Conservation (phyloP, 768 basidiomycete species). For the Inosperma sp. region DNA sequence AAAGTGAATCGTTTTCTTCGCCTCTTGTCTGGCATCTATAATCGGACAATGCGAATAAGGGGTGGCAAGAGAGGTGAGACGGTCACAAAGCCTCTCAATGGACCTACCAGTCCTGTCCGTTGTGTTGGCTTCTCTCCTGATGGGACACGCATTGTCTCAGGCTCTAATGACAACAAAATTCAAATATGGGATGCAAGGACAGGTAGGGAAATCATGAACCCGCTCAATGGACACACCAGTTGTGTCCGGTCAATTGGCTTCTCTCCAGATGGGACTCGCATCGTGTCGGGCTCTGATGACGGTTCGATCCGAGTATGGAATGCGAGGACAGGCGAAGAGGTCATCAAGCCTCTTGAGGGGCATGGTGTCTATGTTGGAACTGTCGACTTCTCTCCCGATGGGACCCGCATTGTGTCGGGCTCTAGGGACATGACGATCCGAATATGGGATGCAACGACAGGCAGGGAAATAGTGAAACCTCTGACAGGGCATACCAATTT, state of each 20-base stretch:
- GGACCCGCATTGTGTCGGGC: conserved; percentile 2
- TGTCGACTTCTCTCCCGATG: background rate
- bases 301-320: conserved; percentile 5
- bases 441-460: conserved; percentile 7
- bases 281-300: conserved; percentile 3
- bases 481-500: background rate
- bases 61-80: conserved; percentile 5
- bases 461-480: background rate
- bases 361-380: background rate
- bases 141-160: conserved; percentile 16
- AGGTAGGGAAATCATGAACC: conserved; percentile 2
- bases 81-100: background rate
- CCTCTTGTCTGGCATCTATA: too few relatives aligned
- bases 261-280: too few relatives aligned
- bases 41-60: background rate
- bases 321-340: background rate
- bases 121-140: conserved; percentile 14
- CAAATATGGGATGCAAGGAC: conserved; percentile 15
- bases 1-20: too few relatives aligned
- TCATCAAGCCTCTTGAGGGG: background rate
- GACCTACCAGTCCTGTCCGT: background rate
- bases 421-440: conserved; percentile 5
- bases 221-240: conserved; percentile 15
- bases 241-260: background rate
- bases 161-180: conserved; percentile 14